phyloP scores from a whole-genome alignment of 257 asterid species.

The Solanum appendiculatum region DNA sequence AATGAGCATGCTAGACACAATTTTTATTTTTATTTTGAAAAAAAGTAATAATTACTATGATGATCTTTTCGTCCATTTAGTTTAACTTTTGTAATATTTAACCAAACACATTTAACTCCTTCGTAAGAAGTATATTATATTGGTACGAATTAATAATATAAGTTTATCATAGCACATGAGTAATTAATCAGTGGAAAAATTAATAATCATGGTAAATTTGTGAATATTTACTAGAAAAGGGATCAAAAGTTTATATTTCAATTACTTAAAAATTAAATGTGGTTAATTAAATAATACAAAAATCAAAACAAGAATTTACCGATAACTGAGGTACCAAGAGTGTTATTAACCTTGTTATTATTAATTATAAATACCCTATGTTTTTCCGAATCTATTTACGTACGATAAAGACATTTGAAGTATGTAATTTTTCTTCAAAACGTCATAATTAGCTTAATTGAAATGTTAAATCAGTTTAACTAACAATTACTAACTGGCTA shows the following conservation, averaged over 20 bases:
- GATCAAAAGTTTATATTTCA: neutral
- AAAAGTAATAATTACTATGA: neutral
- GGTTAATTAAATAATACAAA: neutral
- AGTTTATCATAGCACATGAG: neutral
- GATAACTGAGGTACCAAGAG: too few species aligned
- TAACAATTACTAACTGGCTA: neutral
- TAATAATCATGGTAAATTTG: neutral
- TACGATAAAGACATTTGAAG: neutral
- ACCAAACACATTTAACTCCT: neutral
- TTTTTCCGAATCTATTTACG: neutral
- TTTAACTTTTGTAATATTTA: neutral
- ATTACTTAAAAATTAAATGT: neutral
- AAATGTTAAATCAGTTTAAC: neutral
- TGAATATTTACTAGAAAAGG: neutral
- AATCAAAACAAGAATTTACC: neutral
- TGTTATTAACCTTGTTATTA: too few species aligned
- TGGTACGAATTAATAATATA: neutral
- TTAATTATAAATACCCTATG: neutral
- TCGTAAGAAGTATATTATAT: neutral
- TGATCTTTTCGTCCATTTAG: accelerated
- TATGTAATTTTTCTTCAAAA: neutral
- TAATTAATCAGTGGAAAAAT: neutral
- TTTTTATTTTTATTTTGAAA: neutral
- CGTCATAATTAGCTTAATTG: neutral
- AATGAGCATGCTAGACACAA: neutral